Percentiles rank a stretch among this genome's conserved stretches.
phyloP scores from a whole-genome alignment of 2,329 filamentous ascomycete genomes.

The Sclerotinia minor region DNA sequence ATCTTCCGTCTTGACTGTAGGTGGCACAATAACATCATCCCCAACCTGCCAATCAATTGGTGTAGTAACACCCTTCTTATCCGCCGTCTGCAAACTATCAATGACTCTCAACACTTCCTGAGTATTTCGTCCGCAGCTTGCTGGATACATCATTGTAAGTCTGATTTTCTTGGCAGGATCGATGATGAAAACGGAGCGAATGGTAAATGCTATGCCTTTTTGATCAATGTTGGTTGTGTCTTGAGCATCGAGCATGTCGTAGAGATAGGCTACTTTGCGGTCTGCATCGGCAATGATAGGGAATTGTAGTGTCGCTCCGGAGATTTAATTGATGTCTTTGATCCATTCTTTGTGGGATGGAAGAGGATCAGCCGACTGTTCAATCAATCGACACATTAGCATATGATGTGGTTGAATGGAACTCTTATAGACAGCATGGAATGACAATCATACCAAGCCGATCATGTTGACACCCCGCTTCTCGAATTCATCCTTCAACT shows the following conservation, averaged over 20 bases:
- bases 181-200: slow-evolving; percentile 89
- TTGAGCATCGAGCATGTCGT: slow-evolving; percentile 61
- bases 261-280: slow-evolving; percentile 61
- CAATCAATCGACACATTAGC: not conserved
- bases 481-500: slow-evolving; percentile 76
- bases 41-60: slow-evolving; percentile 85
- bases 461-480: slow-evolving; percentile 85
- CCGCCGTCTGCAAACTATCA: slow-evolving; percentile 55
- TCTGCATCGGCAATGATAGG: slow-evolving; percentile 79
- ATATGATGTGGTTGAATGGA: slow-evolving; percentile 41
- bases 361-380: slow-evolving; percentile 71
- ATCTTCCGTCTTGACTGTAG: slow-evolving; percentile 74
- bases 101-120: slow-evolving; percentile 73
- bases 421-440: not conserved
- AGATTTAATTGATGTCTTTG: slow-evolving; percentile 77
- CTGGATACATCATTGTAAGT: slow-evolving; percentile 85
- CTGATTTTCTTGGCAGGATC: slow-evolving; percentile 89
- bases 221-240: slow-evolving; percentile 74
- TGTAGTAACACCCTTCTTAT: slow-evolving; percentile 81
- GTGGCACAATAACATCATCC: slow-evolving; percentile 87
- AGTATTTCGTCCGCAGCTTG: slow-evolving; percentile 79
- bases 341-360: slow-evolving; percentile 83
- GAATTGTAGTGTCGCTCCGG: slow-evolving; percentile 63
- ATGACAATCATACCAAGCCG: slow-evolving; percentile 53
- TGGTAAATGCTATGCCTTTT: slow-evolving; percentile 84